Conservation (phyloP, 176 grass and related monocot genomes). For the Avena atlantica region DNA sequence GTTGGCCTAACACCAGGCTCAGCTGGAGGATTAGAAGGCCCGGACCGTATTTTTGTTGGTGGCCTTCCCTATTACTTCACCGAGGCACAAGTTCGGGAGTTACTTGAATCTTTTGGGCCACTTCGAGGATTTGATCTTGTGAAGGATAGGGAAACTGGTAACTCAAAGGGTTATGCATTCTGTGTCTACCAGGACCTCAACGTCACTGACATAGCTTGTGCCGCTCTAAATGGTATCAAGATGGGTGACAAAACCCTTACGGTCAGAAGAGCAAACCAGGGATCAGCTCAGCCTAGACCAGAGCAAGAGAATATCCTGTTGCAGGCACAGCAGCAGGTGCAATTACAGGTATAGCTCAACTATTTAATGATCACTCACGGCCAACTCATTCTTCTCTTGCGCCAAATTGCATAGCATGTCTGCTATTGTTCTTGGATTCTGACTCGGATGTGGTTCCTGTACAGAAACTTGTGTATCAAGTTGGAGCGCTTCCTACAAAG, state of each 20-base stretch:
- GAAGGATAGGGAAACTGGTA: constrained; percentile 98
- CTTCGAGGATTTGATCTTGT: constrained; percentile 96
- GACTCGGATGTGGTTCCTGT: constrained; percentile 26
- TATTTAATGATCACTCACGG: background rate
- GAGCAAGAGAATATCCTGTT: constrained; percentile 93
- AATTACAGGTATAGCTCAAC: constrained; percentile 70
- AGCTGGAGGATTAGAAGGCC: constrained; percentile 90
- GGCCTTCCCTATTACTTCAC: constrained; percentile 99
- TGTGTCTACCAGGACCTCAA: constrained; percentile 93
- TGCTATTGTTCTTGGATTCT: constrained; percentile 21
- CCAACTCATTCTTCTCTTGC: constrained; percentile 24
- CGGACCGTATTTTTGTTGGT: constrained; percentile 95
- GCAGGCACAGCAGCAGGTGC: constrained; percentile 98
- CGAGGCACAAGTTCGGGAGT: constrained; percentile 91
- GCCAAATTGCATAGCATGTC: background rate
- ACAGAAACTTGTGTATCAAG: constrained; percentile 98
- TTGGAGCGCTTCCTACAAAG: constrained; percentile 81
- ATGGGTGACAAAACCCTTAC: constrained; percentile 99
- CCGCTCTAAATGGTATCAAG: constrained; percentile 97
- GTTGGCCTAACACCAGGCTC: constrained; percentile 87
- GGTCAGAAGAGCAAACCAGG: constrained; percentile 92
- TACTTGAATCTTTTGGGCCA: constrained; percentile 92
- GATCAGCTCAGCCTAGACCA: constrained; percentile 80
- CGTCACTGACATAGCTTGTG: constrained; percentile 97
- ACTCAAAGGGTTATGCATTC: constrained; percentile 98